phyloP scores from a whole-genome alignment of 805 yeast species.

The Suhomyces canberraensis region DNA sequence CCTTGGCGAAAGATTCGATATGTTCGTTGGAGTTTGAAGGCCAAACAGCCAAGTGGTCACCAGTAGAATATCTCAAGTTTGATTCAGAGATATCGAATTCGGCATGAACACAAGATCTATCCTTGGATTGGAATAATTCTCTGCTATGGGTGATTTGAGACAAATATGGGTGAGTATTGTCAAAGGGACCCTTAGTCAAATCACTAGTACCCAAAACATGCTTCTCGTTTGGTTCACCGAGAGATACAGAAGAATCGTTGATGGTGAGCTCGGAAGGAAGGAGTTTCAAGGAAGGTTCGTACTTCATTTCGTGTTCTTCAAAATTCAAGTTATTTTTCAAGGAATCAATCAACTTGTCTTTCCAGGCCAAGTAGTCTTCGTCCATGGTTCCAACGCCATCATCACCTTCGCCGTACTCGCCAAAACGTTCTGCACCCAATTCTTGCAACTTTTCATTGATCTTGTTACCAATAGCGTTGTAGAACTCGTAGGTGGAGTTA shows the following conservation, averaged over 20 bases:
- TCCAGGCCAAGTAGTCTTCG: conserved; percentile 94
- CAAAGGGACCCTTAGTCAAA: conserved; percentile 68
- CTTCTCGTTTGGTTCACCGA: conserved; percentile 80
- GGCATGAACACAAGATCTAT: conserved; percentile 82
- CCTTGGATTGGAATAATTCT: conserved; percentile 65
- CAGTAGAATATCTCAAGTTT: conserved; percentile 82
- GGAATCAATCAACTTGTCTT: conserved; percentile 66
- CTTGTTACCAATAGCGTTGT: conserved; percentile 75
- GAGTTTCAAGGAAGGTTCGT: conserved; percentile 64
- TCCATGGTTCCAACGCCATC: conserved; percentile 94
- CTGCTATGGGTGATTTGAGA: conserved; percentile 59
- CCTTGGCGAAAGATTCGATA: conserved; percentile 59
- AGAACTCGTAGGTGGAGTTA: conserved; percentile 90
- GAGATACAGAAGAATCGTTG: conserved; percentile 33
- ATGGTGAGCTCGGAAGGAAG: conserved; percentile 32
- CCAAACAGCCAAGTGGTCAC: conserved; percentile 95
- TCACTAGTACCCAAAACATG: conserved; percentile 28
- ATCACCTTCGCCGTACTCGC: conserved; percentile 86
- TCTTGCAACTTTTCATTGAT: conserved; percentile 47
- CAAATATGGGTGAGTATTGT: conserved; percentile 75
- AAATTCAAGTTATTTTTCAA: conserved; percentile 62
- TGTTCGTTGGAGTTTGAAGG: conserved; percentile 83
- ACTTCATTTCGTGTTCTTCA: conserved; percentile 75
- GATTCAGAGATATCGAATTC: conserved; percentile 80
- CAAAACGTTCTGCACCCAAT: conserved; percentile 73